These are phyloP conservation scores for Mucor sp. DNA, from an alignment of 371 early-diverging fungal genomes.

Conservation along the genomic window DNA sequence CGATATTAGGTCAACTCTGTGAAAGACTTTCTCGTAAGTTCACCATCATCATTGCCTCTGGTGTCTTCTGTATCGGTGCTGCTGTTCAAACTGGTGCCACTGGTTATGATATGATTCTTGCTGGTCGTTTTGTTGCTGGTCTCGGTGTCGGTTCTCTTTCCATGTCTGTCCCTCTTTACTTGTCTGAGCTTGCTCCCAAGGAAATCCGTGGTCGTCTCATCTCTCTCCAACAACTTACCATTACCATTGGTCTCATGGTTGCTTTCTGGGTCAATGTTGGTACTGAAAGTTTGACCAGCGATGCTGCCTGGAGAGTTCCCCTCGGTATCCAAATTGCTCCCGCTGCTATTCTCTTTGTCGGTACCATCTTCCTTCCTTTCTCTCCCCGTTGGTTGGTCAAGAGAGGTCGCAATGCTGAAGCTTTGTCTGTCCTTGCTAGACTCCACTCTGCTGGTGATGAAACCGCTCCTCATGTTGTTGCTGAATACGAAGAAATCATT, in stretches of 20 bases:
- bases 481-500: conserved; percentile 81
- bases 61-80: conserved; percentile 44
- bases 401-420: conserved; percentile 75
- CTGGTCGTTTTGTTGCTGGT: conserved; percentile 77
- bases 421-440: conserved; percentile 70
- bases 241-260: conserved; percentile 53
- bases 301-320: conserved; percentile 53
- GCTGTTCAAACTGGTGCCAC: conserved; percentile 58
- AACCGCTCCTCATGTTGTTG: conserved; percentile 58
- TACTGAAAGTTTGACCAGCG: conserved; percentile 24
- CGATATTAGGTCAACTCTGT: conserved; percentile 29
- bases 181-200: conserved; percentile 63
- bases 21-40: conserved; percentile 46
- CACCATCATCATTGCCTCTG: conserved; percentile 37
- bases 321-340: conserved; percentile 54
- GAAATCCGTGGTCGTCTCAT: conserved; percentile 56
- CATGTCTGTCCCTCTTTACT: conserved; percentile 57
- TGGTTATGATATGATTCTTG: conserved; percentile 56
- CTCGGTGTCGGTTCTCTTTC: conserved; percentile 81
- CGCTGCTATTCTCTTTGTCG: conserved; percentile 46
- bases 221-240: conserved; percentile 49
- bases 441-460: conserved; percentile 67
- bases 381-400: conserved; percentile 62
- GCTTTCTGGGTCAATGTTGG: conserved; percentile 53
- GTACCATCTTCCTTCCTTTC: conserved; percentile 58